Percentiles rank a stretch among this genome's conserved stretches.
Evolutionary conservation across 441 rosid species (phyloP).

Genomic region (Populus hybrid): DNA sequence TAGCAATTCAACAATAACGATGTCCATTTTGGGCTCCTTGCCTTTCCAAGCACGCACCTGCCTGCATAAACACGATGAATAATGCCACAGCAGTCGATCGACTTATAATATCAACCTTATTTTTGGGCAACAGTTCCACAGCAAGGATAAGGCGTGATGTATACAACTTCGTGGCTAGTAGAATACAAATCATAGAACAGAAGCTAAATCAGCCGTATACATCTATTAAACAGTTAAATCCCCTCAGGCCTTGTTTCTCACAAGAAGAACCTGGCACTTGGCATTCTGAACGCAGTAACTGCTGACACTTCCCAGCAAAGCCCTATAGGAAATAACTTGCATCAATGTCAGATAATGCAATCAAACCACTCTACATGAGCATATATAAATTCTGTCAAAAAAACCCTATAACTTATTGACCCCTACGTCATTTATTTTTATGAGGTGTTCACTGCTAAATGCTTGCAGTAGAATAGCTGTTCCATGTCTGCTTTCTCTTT

Average conservation of each 20-base stretch:
- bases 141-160: neutral
- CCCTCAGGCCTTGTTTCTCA: slow-evolving; percentile 22
- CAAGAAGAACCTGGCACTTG: slow-evolving; percentile 50
- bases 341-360: neutral
- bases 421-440: neutral
- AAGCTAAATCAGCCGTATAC: neutral
- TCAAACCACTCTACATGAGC: neutral
- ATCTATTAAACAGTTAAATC: neutral
- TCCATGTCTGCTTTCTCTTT: neutral
- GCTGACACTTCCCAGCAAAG: slow-evolving; percentile 21
- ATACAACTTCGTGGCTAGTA: neutral
- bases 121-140: neutral
- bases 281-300: slow-evolving; percentile 45
- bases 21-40: slow-evolving; percentile 6
- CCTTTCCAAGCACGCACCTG: slow-evolving; percentile 22
- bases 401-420: neutral
- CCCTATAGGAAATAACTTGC: neutral
- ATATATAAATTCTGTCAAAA: neutral
- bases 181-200: neutral
- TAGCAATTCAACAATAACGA: neutral
- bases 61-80: neutral
- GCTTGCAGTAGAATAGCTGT: neutral
- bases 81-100: neutral
- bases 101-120: neutral
- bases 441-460: neutral